Conservation (phyloP, 1,284 basidiomycete genomes). For the Lentinus polychrous region DNA sequence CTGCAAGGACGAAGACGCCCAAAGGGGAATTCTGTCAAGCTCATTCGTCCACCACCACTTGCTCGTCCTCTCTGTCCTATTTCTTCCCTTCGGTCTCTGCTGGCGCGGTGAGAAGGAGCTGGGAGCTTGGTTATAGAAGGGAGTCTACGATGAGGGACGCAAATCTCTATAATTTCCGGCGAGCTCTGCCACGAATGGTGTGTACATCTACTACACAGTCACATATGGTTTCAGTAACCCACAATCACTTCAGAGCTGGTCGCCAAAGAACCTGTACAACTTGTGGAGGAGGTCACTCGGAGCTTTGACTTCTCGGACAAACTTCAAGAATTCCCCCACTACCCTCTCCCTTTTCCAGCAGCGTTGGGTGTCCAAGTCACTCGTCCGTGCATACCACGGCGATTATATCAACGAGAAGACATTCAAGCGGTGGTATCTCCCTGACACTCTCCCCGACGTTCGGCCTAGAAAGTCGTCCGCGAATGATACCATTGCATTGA, state of each 20-base stretch:
- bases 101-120: background rate
- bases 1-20: background rate
- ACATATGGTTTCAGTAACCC: conserved; percentile 2
- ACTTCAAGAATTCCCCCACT: conserved; percentile 54
- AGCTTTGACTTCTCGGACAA: conserved; percentile 33
- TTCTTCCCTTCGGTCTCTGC: background rate
- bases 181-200: conserved; percentile 42
- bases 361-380: conserved; percentile 86
- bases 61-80: background rate
- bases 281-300: conserved; percentile 51
- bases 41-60: conserved; percentile 1
- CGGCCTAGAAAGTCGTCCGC: conserved; percentile 49
- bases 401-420: conserved; percentile 91
- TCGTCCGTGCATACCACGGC: conserved; percentile 92
- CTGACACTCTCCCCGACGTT: conserved; percentile 81
- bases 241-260: conserved; percentile 67
- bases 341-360: conserved; percentile 82
- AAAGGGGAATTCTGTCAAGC: no score
- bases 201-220: conserved; percentile 8
- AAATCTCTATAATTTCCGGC: conserved; percentile 29
- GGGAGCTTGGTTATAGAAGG: no score
- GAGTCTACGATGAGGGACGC: conserved; percentile 31
- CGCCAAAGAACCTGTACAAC: conserved; percentile 64
- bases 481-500: conserved; percentile 16
- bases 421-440: conserved; percentile 96